Conservation (phyloP, 306 rosid genomes). For the Purshia tridentata region DNA sequence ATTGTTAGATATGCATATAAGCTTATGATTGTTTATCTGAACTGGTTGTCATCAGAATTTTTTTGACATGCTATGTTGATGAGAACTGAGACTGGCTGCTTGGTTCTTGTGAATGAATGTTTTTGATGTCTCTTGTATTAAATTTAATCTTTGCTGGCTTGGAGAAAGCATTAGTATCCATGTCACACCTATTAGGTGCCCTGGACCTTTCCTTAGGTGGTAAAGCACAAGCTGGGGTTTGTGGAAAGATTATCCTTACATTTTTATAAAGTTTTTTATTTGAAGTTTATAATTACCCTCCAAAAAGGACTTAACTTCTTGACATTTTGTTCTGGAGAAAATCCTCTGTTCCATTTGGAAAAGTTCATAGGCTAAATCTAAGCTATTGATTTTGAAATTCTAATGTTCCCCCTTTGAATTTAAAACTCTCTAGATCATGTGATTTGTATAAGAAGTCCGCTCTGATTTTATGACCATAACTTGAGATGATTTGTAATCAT, state of each 20-base stretch:
- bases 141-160: not conserved
- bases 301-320: not conserved
- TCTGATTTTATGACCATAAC: not conserved
- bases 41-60: conserved; percentile 3
- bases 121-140: not conserved
- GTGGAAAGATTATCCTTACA: not conserved
- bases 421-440: not conserved
- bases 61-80: not conserved
- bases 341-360: not conserved
- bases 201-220: not conserved
- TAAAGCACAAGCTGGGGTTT: not conserved
- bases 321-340: not conserved
- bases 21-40: conserved; percentile 12
- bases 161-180: not conserved
- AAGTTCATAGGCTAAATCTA: not conserved
- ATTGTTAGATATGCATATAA: conserved; percentile 17
- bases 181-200: not conserved
- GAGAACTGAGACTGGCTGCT: not conserved
- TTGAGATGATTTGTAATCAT: not conserved
- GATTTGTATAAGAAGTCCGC: not conserved
- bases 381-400: not conserved
- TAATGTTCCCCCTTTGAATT: not conserved
- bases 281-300: not conserved
- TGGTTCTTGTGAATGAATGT: not conserved
- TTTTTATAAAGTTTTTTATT: not conserved